phyloP scores from a whole-genome alignment of 306 rosid species.

The Rosa multiflora region DNA sequence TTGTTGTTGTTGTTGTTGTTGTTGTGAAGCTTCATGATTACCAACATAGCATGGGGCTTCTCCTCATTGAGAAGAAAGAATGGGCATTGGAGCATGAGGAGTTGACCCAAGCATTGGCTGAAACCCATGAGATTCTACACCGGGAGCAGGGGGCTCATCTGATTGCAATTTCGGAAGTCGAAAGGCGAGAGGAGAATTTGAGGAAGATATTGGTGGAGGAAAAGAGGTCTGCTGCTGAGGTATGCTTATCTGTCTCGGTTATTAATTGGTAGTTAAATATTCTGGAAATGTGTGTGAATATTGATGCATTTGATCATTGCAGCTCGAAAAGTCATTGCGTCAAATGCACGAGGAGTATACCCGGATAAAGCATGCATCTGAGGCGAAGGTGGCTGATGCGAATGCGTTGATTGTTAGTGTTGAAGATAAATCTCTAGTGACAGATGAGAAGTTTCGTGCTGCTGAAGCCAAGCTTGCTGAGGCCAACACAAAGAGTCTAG shows the following conservation, averaged over 20 bases:
- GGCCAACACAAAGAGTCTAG: constrained; percentile 61
- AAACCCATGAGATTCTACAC: constrained; percentile 76
- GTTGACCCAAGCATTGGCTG: constrained; percentile 56
- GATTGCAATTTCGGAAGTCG: constrained; percentile 69
- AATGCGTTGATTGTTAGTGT: constrained; percentile 61
- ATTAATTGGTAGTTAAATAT: constrained; percentile 3
- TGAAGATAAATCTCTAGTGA: constrained; percentile 66
- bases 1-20: constrained; percentile 17
- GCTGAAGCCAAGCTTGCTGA: constrained; percentile 79
- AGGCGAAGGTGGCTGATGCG: constrained; percentile 67
- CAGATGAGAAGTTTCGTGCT: constrained; percentile 60
- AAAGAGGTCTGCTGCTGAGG: constrained; percentile 74
- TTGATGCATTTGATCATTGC: constrained; percentile 27
- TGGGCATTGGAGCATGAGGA: constrained; percentile 63
- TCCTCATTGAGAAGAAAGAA: constrained; percentile 79
- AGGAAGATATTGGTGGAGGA: constrained; percentile 59
- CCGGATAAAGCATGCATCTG: constrained; percentile 47
- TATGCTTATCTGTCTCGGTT: constrained; percentile 30
- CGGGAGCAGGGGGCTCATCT: constrained; percentile 77
- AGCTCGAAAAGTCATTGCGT: constrained; percentile 79
- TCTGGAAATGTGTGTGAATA: neutral
- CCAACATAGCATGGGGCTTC: constrained; percentile 90
- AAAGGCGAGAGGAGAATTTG: constrained; percentile 67
- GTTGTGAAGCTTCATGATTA: constrained; percentile 71
- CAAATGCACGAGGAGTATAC: constrained; percentile 56